Percentiles rank a stretch among this genome's conserved stretches.
Conservation (phyloP, 2,329 filamentous ascomycete species). For the Sporothrix protearum region DNA sequence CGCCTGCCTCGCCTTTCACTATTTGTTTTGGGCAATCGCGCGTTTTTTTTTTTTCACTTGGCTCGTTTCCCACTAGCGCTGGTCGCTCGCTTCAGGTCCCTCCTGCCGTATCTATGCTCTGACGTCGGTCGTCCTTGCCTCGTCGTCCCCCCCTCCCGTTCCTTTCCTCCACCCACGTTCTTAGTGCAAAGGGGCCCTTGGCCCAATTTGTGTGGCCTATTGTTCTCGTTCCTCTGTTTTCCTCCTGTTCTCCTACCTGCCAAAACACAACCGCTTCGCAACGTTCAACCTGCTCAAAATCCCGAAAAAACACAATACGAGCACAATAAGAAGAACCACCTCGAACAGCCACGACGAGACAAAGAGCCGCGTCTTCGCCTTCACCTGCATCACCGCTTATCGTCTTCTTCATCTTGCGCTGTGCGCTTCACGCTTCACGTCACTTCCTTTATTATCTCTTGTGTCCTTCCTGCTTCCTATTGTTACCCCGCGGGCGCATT, state of each 20-base stretch:
- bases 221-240: background rate
- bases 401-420: background rate
- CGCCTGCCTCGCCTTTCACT: background rate
- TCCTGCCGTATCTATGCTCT: constrained; percentile 17
- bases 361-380: background rate
- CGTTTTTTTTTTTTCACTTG: constrained; percentile 18
- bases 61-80: constrained; percentile 18
- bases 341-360: constrained; percentile 1
- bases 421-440: background rate
- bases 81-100: background rate
- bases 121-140: background rate
- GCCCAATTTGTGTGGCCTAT: constrained; percentile 8
- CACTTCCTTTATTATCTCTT: background rate
- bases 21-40: constrained; percentile 10
- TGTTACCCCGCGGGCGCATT: constrained; percentile 20
- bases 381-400: background rate
- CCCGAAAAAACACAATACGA: background rate
- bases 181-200: constrained; percentile 9
- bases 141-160: background rate
- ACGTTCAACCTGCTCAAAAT: constrained; percentile 11
- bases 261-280: background rate
- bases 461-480: constrained; percentile 1
- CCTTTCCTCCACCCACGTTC: constrained; percentile 5
- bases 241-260: background rate
- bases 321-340: background rate